Evolutionary conservation across 768 basidiomycete species (phyloP).

Genomic region (Pulveroboletus sp.): DNA sequence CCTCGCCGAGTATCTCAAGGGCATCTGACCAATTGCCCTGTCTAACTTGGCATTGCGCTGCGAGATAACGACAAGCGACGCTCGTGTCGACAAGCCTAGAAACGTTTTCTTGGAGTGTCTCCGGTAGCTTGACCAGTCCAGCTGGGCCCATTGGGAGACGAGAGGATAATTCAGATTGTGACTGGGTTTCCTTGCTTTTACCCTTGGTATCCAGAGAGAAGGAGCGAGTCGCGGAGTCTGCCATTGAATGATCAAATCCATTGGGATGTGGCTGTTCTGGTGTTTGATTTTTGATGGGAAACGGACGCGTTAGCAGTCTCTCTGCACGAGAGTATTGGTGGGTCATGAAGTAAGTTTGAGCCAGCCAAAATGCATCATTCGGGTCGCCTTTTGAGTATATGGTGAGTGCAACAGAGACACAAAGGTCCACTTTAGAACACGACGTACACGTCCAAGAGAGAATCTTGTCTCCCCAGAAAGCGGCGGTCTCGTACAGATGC

Average conservation of each 20-base stretch:
- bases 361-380: constrained; percentile 99
- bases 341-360: constrained; percentile 95
- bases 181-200: constrained; percentile 55
- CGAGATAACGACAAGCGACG: constrained; percentile 92
- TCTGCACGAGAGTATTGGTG: constrained; percentile 95
- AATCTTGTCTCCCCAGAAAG: constrained; percentile 98
- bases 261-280: constrained; percentile 28
- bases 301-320: constrained; percentile 82
- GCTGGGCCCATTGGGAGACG: constrained; percentile 69
- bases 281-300: constrained; percentile 51
- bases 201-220: constrained; percentile 43
- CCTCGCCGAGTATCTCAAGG: constrained; percentile 87
- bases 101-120: constrained; percentile 57
- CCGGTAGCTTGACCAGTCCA: constrained; percentile 65
- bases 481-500: constrained; percentile 94
- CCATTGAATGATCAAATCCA: constrained; percentile 16
- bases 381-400: constrained; percentile 62
- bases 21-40: constrained; percentile 93
- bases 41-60: constrained; percentile 88
- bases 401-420: constrained; percentile 5
- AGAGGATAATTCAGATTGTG: constrained; percentile 35
- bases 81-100: constrained; percentile 89
- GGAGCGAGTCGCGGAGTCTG: constrained; percentile 38
- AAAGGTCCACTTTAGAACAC: constrained; percentile 13
- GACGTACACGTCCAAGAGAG: constrained; percentile 89